Base-by-base conservation (phyloP, 2,329 filamentous ascomycete genomes). In the Myriosclerotinia scirpicola region DNA sequence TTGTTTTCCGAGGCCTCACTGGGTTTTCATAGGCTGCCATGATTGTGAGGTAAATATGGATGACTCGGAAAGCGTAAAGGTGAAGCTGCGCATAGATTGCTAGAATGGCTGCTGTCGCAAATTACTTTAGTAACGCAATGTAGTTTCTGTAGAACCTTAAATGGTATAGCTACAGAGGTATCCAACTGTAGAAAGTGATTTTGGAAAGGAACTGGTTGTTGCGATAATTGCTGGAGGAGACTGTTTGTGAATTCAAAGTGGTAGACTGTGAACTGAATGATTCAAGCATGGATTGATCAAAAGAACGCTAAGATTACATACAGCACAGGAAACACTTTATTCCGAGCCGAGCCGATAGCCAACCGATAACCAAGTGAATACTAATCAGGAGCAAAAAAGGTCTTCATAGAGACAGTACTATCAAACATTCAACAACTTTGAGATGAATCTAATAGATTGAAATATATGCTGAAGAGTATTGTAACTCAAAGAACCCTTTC, bases 11-110 rank as follows among this genome's bases (percentile, higher is more conserved):
- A 55, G 73, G 69, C 15, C 62, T 50, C 9, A 44, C 66, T 8
- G 63, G 54, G 54, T 73, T 71, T 36, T 74, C 69, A 58, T 73
- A 62, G 7, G 75, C 69, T 26, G 74, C 72, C 75, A 77, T 75
- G n/a, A 17, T 68, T 68, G 55, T 54, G 58, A 40, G 59, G 38
- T 55, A 48, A 17, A 42, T 52, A 58, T 48, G 46, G 62, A 38
- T 61, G 46, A 38, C 54, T 56, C 44, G 54, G 50, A 8, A 53
- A 46, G 14, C n/a, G 54, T 46, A 46, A 61, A 52, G 36, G 46
- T 61, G 55, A 65, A 65, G 22, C 36, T 44, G 60, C 22, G 38
- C 60, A 67, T 56, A 53, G 22, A 67, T 46, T 42, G n/a, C 34
- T 26, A 44, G n/a, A 52, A 38, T 38, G 36, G 58, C 63, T 44